These are phyloP conservation scores for Chalciporus pseudorubinellus DNA, from an alignment of 768 basidiomycete genomes.

Conservation along the genomic window DNA sequence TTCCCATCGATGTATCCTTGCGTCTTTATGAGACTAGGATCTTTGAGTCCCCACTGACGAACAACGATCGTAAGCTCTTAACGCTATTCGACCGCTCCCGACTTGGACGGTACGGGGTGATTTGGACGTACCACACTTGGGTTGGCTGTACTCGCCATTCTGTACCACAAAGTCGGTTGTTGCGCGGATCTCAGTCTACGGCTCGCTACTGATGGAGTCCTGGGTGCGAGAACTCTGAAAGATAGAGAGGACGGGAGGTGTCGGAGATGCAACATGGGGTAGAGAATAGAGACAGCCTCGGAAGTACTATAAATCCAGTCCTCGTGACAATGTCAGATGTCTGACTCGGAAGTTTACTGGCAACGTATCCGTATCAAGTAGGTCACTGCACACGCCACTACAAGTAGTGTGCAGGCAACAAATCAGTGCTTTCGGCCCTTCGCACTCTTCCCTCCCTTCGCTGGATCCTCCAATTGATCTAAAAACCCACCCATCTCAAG, in stretches of 20 bases:
- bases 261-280: conserved; percentile 14
- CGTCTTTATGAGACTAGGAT: conserved; percentile 68
- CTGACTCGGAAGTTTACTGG: too few species aligned
- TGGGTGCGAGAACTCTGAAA: conserved; percentile 20
- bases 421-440: conserved; percentile 31
- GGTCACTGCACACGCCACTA: too few species aligned
- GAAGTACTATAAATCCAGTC: neutral
- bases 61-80: neutral
- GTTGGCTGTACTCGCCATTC: conserved; percentile 56
- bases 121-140: conserved; percentile 32
- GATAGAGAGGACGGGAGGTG: conserved; percentile 15
- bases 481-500: conserved; percentile 87
- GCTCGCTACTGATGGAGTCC: conserved; percentile 3
- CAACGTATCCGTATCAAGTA: too few species aligned
- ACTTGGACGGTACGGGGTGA: neutral
- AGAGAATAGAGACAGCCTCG: conserved; percentile 1
- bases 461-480: conserved; percentile 41
- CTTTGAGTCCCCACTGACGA: conserved; percentile 70
- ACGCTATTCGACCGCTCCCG: neutral
- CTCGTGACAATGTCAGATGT: neutral
- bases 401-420: too few species aligned
- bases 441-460: conserved; percentile 15
- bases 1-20: conserved; percentile 82
- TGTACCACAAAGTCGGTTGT: conserved; percentile 23
- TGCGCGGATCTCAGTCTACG: conserved; percentile 2